These are phyloP conservation scores for Aaosphaeria arxii DNA, from an alignment of 2,329 filamentous ascomycete species.

Conservation along the genomic window DNA sequence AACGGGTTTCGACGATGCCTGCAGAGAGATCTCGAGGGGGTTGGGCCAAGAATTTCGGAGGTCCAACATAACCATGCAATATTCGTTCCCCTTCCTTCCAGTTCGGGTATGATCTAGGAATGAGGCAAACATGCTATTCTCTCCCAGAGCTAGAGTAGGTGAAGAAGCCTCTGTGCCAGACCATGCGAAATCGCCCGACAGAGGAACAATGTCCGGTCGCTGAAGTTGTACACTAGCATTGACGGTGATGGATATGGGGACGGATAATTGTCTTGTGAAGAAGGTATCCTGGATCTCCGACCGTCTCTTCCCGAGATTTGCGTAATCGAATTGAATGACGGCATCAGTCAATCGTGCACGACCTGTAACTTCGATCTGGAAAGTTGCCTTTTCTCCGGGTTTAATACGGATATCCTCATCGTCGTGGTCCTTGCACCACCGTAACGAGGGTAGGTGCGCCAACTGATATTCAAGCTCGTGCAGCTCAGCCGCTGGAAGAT, in stretches of 20 bases:
- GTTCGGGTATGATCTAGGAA: conserved; percentile 43
- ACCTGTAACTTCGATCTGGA: conserved; percentile 81
- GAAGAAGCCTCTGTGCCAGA: conserved; percentile 25
- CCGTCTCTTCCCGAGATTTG: conserved; percentile 68
- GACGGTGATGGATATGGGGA: conserved; percentile 83
- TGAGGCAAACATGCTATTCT: conserved; percentile 43
- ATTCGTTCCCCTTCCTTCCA: conserved; percentile 52
- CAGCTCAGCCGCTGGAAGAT: conserved; percentile 73
- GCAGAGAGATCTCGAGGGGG: conserved; percentile 65
- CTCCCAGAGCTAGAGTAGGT: conserved; percentile 14
- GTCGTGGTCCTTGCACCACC: conserved; percentile 50
- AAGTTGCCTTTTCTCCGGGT: conserved; percentile 65
- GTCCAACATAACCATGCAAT: conserved; percentile 79
- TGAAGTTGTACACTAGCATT: conserved; percentile 85
- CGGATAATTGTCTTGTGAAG: conserved; percentile 76
- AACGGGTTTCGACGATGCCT: conserved; percentile 35
- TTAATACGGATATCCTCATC: conserved; percentile 53
- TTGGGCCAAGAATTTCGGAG: conserved; percentile 88
- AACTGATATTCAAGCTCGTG: conserved; percentile 84
- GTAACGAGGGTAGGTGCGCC: conserved; percentile 64
- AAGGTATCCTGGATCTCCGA: conserved; percentile 70
- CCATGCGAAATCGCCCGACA: conserved; percentile 70
- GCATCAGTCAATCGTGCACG: conserved; percentile 80
- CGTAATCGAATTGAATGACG: conserved; percentile 81
- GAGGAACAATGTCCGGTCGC: conserved; percentile 73